Percentiles rank a stretch among this genome's conserved stretches.
These are phyloP conservation scores for Linum tenue DNA, from an alignment of 345 rosid species.

Conservation along the genomic window DNA sequence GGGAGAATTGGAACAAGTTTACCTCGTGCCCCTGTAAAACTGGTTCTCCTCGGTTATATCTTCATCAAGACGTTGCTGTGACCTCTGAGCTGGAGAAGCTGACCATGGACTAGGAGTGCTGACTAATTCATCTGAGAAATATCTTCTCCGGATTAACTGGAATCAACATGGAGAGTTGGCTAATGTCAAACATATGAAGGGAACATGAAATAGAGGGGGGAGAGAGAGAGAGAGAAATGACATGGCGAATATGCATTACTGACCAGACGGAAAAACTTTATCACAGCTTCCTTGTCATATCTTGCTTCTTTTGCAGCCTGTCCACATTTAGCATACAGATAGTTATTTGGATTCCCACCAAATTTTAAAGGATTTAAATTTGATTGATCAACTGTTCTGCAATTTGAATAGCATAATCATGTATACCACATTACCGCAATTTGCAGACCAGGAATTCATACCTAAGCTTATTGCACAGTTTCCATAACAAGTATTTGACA, in stretches of 20 bases:
- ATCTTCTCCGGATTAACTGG: slow-evolving; percentile 93
- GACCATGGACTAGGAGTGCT: slow-evolving; percentile 64
- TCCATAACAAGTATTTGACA: too few species aligned
- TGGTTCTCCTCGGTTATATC: slow-evolving; percentile 58
- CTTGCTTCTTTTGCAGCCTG: slow-evolving; percentile 98
- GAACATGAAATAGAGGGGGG: not conserved
- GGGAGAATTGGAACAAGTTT: not conserved
- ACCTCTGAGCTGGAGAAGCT: slow-evolving; percentile 39
- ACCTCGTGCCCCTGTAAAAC: slow-evolving; percentile 55
- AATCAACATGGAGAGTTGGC: slow-evolving; percentile 12
- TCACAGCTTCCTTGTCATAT: slow-evolving; percentile 86
- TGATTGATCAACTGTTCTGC: not conserved
- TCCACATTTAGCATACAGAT: slow-evolving; percentile 17
- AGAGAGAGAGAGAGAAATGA: not conserved
- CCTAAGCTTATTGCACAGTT: too few species aligned
- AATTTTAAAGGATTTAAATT: not conserved
- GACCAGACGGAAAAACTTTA: slow-evolving; percentile 74
- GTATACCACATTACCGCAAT: not conserved
- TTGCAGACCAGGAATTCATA: not conserved
- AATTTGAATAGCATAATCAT: not conserved
- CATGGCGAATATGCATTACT: slow-evolving; percentile 17
- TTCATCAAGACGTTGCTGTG: slow-evolving; percentile 69
- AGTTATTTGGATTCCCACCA: not conserved
- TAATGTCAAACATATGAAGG: slow-evolving; percentile 1
- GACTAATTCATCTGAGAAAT: slow-evolving; percentile 79